Base-by-base conservation (phyloP, 2,329 filamentous ascomycete genomes). In the Parastagonospora nodorum region DNA sequence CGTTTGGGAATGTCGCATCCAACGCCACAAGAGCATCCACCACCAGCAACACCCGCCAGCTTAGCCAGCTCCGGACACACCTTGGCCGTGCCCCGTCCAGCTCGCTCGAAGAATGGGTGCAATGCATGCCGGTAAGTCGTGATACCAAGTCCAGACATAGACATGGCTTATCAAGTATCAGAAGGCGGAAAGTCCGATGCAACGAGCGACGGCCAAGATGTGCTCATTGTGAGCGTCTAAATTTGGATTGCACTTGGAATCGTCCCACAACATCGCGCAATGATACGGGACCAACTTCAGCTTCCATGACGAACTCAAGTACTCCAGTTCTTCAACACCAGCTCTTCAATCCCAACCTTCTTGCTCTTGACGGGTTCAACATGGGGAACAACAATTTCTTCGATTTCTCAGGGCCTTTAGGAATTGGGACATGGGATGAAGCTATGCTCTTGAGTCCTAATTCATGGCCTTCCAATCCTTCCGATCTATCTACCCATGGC, bases 171-270 rank as follows among this genome's bases (percentile, higher is more conserved):
- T 42, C 16, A 28, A 27, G 28, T 8, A 29, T 24, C 52, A 80
- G 78, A 54, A 78, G 79, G 32, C 75, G 80, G 52, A 83, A 83
- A 68, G 82, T 82, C 57, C 77, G 80, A 57, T 84, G 81, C 63
- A 79, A 82, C 58, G 80, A 83, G 68, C 75, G 77, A 54, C 75
- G 78, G 50, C 81, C 81, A 6, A 66, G 77, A 14, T 84, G 82
- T 62, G 77, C 73, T 43, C 81, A 82, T 60, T 84, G 81, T 68
- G 78, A 78, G 62, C 75, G 80, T 35, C 74, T 83, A 42, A 80
- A 80, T 50, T 71, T 84, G 19, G 76, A 82, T 40, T 84, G 81
- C 64, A 75, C 75, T 42, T 83, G 81, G 81, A 74, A 74, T 53
- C 62, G 69, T 14, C 57, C 60, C 10, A 50, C 41, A 19, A 38